phyloP scores from a whole-genome alignment of 23 red algal genomes.

The Gracilaria vermiculophylla region DNA sequence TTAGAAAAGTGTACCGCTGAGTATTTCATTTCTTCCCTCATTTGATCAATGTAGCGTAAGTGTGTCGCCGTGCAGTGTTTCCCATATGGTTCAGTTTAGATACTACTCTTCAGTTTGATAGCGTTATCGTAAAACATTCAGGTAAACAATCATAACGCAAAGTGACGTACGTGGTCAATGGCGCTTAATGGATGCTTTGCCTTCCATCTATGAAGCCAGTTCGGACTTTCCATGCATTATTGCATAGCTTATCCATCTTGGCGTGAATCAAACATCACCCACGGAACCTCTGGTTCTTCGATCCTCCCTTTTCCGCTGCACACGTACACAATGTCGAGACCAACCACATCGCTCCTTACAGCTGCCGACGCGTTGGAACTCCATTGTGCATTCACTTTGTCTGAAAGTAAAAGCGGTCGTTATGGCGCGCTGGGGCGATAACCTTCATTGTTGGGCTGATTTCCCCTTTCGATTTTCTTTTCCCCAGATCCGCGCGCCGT shows the following conservation, averaged over 20 bases:
- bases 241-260: too few relatives aligned
- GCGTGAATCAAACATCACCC: too few relatives aligned
- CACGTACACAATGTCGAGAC: too few relatives aligned
- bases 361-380: too few relatives aligned
- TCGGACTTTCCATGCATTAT: not conserved
- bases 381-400: too few relatives aligned
- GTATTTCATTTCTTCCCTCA: not conserved
- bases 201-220: not conserved
- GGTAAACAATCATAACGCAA: not conserved
- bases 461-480: too few relatives aligned
- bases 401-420: not conserved
- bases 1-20: not conserved
- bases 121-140: constrained; percentile 4
- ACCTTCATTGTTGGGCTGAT: too few relatives aligned
- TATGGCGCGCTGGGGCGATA: too few relatives aligned
- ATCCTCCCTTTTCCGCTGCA: too few relatives aligned
- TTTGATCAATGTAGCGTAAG: not conserved
- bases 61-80: not conserved
- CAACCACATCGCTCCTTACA: too few relatives aligned
- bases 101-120: constrained; percentile 14
- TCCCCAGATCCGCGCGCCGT: too few relatives aligned
- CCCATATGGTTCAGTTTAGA: not conserved
- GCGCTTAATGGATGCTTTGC: not conserved
- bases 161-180: not conserved
- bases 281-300: too few relatives aligned